Evolutionary conservation across 2,329 filamentous ascomycete genomes (phyloP), one percentile per base, ranked within the genome.

Genomic region (Elsinoe australis): DNA sequence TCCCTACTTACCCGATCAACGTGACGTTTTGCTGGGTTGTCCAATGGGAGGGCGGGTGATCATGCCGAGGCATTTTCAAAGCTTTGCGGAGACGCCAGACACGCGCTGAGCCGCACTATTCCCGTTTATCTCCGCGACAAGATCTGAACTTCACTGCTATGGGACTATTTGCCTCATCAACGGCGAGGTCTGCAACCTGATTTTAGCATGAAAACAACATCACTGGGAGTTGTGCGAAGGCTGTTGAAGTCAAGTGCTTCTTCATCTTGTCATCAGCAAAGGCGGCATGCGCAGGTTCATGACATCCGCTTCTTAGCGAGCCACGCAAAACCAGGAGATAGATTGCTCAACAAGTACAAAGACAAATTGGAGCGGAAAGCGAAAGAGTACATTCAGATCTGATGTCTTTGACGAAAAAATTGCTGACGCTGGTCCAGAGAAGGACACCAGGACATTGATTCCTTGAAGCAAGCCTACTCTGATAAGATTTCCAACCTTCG

Each of bases 251-350:
- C 39, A 5, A 14, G 24, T n/a, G 46, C 35, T 3, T 47, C 51
- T 10, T 44, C 49, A 9, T 50, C 35, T 5, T 47, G 49, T 24
- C 31, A 44, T 49, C 58, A 58, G 47, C 90, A 95, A 66, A 79
- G 83, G 49, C 80, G 89, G 63, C 94, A 87, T 84, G 90, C 90
- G 1, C 87, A 87, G 59, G 88, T 95, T 22, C 87, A 94, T 66
- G 87, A 95, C 66, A 82, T 94, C 39, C 87, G 89, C 55, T 94
- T 90, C 72, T 77, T 95, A 36, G 84, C 84, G 52, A 92, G 87
- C 12, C 85, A 88, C 53, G 78, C 79, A 50, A 71, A 79, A 50
- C 74, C 82, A 38, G 75, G 78, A 50, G 74, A 76, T 57, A 54
- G 53, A 31, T 72, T 95, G 31, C 64, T 86, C 54, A 87, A 94